These are phyloP conservation scores for Yarrowia yakushimensis DNA, from an alignment of 805 yeast species.

Conservation along the genomic window DNA sequence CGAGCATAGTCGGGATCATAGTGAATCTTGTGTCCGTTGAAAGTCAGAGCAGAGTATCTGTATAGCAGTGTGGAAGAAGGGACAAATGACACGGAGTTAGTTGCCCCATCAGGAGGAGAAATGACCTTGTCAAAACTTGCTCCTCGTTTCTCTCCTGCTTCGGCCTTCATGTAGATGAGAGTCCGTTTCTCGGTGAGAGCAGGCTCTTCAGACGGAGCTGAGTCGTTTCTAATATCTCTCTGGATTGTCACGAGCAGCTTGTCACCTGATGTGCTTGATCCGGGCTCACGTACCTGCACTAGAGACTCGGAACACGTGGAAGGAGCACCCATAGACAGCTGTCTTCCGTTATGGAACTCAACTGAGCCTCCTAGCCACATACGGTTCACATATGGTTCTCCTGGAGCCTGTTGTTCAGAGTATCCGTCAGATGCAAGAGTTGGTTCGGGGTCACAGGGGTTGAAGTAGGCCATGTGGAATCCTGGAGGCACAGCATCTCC, in stretches of 20 bases:
- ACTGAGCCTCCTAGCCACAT: slow-evolving; percentile 80
- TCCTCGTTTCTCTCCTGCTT: slow-evolving; percentile 30
- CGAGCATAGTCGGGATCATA: slow-evolving; percentile 56
- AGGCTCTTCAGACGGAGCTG: slow-evolving; percentile 27
- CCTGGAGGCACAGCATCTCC: slow-evolving; percentile 44
- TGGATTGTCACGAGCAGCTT: slow-evolving; percentile 53
- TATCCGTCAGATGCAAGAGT: slow-evolving; percentile 70
- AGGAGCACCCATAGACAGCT: slow-evolving; percentile 40
- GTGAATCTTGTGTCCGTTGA: slow-evolving; percentile 83
- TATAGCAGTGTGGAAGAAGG: slow-evolving; percentile 48
- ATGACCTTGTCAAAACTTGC: slow-evolving; percentile 29
- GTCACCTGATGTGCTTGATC: slow-evolving; percentile 26
- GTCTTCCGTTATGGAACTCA: slow-evolving; percentile 37
- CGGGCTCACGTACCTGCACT: slow-evolving; percentile 28
- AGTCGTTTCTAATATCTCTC: slow-evolving; percentile 43
- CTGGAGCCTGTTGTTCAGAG: slow-evolving; percentile 72
- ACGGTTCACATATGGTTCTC: slow-evolving; percentile 46
- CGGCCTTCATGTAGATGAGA: slow-evolving; percentile 54
- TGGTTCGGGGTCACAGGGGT: slow-evolving; percentile 50
- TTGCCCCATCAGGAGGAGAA: slow-evolving; percentile 22
- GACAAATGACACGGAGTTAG: slow-evolving; percentile 31
- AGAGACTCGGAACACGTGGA: slow-evolving; percentile 55
- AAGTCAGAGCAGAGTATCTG: slow-evolving; percentile 70
- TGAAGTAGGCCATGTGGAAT: slow-evolving; percentile 64
- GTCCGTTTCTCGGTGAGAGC: slow-evolving; percentile 53